Base-by-base conservation (phyloP, 352 stramenopile genomes). In the Globisporangium orthogonon region DNA sequence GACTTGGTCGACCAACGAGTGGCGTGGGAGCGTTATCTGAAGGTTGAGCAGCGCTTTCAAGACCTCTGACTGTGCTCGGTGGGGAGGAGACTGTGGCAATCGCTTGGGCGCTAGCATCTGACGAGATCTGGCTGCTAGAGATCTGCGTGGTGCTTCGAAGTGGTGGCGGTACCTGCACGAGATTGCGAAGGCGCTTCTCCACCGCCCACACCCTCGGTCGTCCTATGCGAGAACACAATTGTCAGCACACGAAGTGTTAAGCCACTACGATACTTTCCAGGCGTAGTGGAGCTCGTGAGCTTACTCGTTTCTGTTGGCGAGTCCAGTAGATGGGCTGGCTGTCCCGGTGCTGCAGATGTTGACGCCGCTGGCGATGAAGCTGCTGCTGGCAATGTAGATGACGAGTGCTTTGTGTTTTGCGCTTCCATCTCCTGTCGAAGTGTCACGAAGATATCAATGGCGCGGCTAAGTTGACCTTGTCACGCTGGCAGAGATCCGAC, bases 391-490 rank as follows among this genome's bases (percentile, higher is more conserved):
- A 23, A 23, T 23, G 23, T 23, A 23, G 23, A 5, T 45, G 11
- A 5, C 13, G 17, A 10, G 17, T 45, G 40, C 40, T n/a, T 45
- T 39, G 68, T 70, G 56, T 86, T 87, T 70, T 89, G 78, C n/a
- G 74, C 76, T 56, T 87, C 78, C 65, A 89, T 81, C 56, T 89
- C 78, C 77, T 87, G 55, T 18, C 3, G 31, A 9, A 49, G 0
- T 15, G 37, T 7, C 1, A 56, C 11, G 35, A n/a, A 48, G 23
- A 47, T 13, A 6, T 9, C 5, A 56, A 11, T 37, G 33, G 9
- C 9, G 33, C 33, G 33, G 33, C 9, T 9, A 5, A 5, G 33
- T 37, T 9, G 23, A 37, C 33, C 4, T 37, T 37, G 4, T 9
- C 33, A 37, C 33, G 33, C 4, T 23, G 23, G 23, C 23, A 37